Conservation (phyloP, 2,329 filamentous ascomycete species). For the Ceratocystis cubensis region DNA sequence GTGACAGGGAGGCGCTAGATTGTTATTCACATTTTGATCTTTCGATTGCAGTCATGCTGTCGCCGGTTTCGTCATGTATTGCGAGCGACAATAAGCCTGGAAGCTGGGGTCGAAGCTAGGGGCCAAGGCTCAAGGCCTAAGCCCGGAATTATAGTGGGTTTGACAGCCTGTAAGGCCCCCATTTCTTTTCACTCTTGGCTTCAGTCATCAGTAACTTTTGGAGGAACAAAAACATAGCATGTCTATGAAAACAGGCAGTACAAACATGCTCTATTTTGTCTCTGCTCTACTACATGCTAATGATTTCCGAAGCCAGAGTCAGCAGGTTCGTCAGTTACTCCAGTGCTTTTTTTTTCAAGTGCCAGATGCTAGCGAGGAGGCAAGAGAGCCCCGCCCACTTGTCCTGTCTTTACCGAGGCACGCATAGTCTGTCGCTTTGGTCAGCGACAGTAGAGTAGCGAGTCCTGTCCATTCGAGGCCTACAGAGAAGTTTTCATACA, state of each 20-base stretch:
- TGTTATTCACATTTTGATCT: background rate
- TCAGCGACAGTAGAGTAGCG: no score
- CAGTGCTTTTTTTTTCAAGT: no score
- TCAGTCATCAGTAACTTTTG: background rate
- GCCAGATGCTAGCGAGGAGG: no score
- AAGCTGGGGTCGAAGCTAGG: background rate
- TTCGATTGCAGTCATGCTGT: background rate
- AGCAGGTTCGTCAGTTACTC: no score
- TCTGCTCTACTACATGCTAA: no score
- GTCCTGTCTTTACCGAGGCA: no score
- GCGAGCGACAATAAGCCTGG: background rate
- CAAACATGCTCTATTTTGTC: no score
- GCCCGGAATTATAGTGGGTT: background rate
- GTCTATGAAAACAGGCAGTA: no score
- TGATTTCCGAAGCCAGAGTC: no score
- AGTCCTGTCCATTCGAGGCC: background rate
- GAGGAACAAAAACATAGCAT: no score
- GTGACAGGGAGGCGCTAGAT: background rate
- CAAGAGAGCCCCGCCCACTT: no score
- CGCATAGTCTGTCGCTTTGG: no score
- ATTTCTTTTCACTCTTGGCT: background rate
- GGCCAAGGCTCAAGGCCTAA: background rate
- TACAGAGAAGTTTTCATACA: background rate
- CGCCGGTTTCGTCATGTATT: slow-evolving; percentile 6
- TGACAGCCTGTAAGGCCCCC: background rate